These are phyloP conservation scores for Aquanectria penicillioides DNA, from an alignment of 2,329 filamentous ascomycete species.

Conservation along the genomic window DNA sequence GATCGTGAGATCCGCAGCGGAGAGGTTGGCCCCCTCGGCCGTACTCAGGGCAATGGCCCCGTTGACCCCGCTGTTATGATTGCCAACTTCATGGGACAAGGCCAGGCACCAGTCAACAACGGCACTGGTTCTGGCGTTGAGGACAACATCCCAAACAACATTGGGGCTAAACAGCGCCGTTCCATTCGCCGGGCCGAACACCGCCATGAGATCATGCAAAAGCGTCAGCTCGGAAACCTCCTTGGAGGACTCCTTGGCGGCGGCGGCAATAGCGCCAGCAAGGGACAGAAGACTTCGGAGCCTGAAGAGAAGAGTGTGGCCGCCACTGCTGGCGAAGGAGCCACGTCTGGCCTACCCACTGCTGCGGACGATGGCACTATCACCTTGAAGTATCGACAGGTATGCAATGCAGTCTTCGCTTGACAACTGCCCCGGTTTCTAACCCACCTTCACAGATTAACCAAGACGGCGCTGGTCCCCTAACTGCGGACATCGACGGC, in stretches of 20 bases:
- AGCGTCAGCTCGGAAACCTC: constrained; percentile 40
- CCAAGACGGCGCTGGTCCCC: constrained; percentile 74
- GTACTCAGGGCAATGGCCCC: constrained; percentile 68
- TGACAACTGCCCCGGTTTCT: constrained; percentile 6
- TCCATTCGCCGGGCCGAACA: not conserved
- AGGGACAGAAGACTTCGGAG: constrained; percentile 52
- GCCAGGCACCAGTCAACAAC: constrained; percentile 49
- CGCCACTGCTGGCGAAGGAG: constrained; percentile 63
- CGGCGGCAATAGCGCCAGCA: constrained; percentile 26
- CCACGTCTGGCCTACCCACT: constrained; percentile 67
- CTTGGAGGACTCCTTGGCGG: constrained; percentile 42
- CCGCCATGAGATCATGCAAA: constrained; percentile 31
- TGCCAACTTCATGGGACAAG: constrained; percentile 67
- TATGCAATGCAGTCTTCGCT: constrained; percentile 31
- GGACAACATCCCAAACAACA: constrained; percentile 51
- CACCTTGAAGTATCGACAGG: constrained; percentile 69
- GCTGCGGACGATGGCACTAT: constrained; percentile 68
- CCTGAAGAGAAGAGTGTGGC: constrained; percentile 63
- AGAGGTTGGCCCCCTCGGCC: constrained; percentile 68
- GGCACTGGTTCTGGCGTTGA: constrained; percentile 55
- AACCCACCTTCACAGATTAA: constrained; percentile 62
- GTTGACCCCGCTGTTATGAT: constrained; percentile 68
- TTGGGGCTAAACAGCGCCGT: constrained; percentile 27
- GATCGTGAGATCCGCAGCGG: constrained; percentile 64
- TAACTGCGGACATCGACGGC: constrained; percentile 68